phyloP scores from a whole-genome alignment of 2,329 filamentous ascomycete genomes.

The Aspergillus intermedius region DNA sequence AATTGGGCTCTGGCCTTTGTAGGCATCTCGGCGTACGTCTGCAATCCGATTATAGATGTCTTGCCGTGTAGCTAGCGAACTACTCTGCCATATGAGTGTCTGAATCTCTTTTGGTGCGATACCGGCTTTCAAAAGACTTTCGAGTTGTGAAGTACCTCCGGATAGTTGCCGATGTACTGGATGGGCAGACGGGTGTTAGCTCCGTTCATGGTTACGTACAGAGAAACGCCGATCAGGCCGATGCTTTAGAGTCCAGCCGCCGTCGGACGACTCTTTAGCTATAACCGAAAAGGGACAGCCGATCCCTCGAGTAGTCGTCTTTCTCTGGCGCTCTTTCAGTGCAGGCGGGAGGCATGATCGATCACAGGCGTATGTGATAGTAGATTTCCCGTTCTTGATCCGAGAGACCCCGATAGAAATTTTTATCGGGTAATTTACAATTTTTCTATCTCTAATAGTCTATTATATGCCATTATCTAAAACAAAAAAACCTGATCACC shows the following conservation, averaged over 20 bases:
- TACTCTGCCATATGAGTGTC: too few species aligned
- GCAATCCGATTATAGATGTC: too few species aligned
- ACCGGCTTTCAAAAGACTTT: too few species aligned
- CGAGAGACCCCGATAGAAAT: too few species aligned
- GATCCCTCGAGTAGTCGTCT: background rate
- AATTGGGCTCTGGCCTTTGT: too few species aligned
- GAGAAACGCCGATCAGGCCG: background rate
- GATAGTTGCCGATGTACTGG: background rate
- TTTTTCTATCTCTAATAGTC: background rate
- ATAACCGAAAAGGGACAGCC: background rate
- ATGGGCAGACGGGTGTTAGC: background rate
- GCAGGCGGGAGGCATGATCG: background rate
- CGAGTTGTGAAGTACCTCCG: too few species aligned
- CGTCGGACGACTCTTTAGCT: background rate
- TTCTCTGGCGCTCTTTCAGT: background rate
- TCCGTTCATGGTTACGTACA: background rate
- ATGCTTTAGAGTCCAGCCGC: background rate
- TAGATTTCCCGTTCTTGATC: background rate
- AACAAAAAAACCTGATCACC: slow-evolving; percentile 50
- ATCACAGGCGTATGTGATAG: background rate
- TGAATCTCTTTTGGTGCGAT: too few species aligned
- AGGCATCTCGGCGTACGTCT: too few species aligned
- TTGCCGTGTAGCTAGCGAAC: too few species aligned
- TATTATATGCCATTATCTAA: slow-evolving; percentile 18
- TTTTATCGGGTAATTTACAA: too few species aligned